phyloP scores from a whole-genome alignment of 2,329 filamentous ascomycete species.

The Stemphylium lycopersici region DNA sequence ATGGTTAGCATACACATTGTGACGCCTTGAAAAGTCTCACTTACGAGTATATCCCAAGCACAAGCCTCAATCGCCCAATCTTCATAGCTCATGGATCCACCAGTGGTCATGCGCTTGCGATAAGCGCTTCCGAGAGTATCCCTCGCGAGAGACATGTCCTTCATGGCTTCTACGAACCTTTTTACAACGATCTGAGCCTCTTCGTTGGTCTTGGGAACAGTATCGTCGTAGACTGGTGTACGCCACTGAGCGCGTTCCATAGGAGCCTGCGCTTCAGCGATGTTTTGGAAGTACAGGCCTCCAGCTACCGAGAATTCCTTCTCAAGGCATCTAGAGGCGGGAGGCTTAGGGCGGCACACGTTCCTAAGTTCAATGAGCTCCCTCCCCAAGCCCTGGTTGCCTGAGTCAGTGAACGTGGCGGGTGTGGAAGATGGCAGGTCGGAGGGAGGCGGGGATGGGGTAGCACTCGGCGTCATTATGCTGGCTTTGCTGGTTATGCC shows the following conservation, averaged over 20 bases:
- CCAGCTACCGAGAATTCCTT: background rate
- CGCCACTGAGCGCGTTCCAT: conserved; percentile 9
- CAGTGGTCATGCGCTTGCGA: conserved; percentile 17
- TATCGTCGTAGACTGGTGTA: conserved; percentile 6
- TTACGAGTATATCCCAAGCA: conserved; percentile 18
- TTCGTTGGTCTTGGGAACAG: conserved; percentile 12
- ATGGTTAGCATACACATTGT: background rate
- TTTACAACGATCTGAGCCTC: conserved; percentile 5
- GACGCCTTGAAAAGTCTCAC: background rate
- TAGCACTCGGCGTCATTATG: background rate
- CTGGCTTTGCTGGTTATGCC: background rate
- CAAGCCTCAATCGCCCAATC: conserved; percentile 21
- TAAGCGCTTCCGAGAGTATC: conserved; percentile 14
- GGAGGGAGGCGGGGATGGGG: background rate
- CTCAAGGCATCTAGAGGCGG: conserved; percentile 6
- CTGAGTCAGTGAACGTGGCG: background rate
- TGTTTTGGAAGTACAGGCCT: conserved; percentile 14
- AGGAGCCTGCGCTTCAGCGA: conserved; percentile 3
- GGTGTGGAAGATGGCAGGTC: no score
- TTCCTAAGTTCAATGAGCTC: background rate
- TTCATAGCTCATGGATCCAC: conserved; percentile 3
- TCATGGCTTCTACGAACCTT: conserved; percentile 11
- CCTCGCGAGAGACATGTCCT: conserved; percentile 7
- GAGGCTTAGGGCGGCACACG: conserved; percentile 2
- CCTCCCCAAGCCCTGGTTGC: background rate